Percentiles rank a stretch among this genome's conserved stretches.
Evolutionary conservation across 1,139 yeast species (phyloP).

Genomic region (Blastobotrys ciferrii): DNA sequence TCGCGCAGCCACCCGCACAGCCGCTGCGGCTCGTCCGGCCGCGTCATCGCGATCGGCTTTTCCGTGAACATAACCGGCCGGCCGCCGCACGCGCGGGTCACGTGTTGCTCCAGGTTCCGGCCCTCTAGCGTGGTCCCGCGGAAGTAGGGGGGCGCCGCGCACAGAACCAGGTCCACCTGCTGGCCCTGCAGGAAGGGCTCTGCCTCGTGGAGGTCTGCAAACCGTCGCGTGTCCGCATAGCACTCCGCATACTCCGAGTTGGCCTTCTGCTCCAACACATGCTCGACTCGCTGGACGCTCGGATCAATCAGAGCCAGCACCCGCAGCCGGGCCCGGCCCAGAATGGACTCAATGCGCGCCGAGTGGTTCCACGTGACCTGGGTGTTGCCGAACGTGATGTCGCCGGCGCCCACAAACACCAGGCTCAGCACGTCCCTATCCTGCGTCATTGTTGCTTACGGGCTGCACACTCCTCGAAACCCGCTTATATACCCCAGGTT

Average conservation of each 20-base stretch:
- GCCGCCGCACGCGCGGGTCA: constrained; percentile 17
- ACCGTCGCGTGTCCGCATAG: constrained; percentile 19
- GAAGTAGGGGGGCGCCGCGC: constrained; percentile 26
- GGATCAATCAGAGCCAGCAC: constrained; percentile 26
- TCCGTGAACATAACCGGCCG: constrained; percentile 24
- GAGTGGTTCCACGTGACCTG: constrained; percentile 27
- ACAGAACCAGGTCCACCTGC: constrained; percentile 21
- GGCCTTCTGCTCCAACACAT: constrained; percentile 20
- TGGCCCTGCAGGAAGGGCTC: constrained; percentile 14
- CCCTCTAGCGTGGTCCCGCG: constrained; percentile 24
- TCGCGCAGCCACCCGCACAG: constrained; percentile 17
- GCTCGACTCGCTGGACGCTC: constrained; percentile 17
- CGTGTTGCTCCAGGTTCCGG: constrained; percentile 22
- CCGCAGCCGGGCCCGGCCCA: constrained; percentile 20
- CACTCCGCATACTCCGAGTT: constrained; percentile 14
- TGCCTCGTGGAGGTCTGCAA: constrained; percentile 19
- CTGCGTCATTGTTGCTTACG: background rate
- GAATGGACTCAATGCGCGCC: constrained; percentile 20
- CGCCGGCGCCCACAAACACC: constrained; percentile 19
- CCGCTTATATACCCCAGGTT: background rate
- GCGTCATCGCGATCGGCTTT: constrained; percentile 25
- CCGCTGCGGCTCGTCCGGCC: constrained; percentile 21
- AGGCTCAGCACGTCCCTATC: constrained; percentile 6
- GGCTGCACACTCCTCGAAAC: no score
- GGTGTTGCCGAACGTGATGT: constrained; percentile 25